Conservation (phyloP, 2,329 filamentous ascomycete genomes). For the Pseudopyrenochaeta lycopersici region DNA sequence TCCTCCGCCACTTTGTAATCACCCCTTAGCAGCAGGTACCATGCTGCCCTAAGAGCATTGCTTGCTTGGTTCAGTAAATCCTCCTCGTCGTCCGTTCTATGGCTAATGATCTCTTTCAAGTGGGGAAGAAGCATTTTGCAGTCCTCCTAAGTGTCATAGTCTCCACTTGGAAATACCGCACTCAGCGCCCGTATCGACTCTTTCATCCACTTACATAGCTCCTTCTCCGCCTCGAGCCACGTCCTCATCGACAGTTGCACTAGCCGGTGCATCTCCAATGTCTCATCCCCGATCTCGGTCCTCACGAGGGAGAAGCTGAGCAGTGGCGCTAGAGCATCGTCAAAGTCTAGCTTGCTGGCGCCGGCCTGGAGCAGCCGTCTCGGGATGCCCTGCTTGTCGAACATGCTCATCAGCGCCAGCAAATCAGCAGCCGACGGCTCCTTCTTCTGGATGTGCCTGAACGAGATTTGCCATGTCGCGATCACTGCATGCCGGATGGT, state of each 20-base stretch:
- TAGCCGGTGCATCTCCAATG: constrained; percentile 18
- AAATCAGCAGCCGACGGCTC: constrained; percentile 50
- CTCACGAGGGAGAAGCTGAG: constrained; percentile 20
- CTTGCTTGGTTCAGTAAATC: too few species aligned
- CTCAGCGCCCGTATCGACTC: constrained; percentile 8
- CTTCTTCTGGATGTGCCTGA: constrained; percentile 42
- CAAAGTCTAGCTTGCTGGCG: constrained; percentile 16
- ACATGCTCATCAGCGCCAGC: constrained; percentile 47
- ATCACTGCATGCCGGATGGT: constrained; percentile 45
- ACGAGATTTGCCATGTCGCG: constrained; percentile 44
- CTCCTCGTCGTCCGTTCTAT: constrained; percentile 8
- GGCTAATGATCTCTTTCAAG: constrained; percentile 7
- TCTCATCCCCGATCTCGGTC: constrained; percentile 11
- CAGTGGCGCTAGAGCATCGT: constrained; percentile 15
- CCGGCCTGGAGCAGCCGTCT: constrained; percentile 11
- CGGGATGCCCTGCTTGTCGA: constrained; percentile 22
- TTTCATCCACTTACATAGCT: constrained; percentile 10
- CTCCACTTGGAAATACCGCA: constrained; percentile 15
- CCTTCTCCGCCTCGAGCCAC: constrained; percentile 11
- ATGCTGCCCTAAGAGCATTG: background rate
- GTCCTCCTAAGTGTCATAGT: constrained; percentile 13
- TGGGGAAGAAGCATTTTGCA: constrained; percentile 13
- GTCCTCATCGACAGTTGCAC: constrained; percentile 20
- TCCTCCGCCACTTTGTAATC: too few species aligned
- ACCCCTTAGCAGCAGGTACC: too few species aligned